Evolutionary conservation across 139 green algal species (phyloP).

Genomic region (Closterium sp.): DNA sequence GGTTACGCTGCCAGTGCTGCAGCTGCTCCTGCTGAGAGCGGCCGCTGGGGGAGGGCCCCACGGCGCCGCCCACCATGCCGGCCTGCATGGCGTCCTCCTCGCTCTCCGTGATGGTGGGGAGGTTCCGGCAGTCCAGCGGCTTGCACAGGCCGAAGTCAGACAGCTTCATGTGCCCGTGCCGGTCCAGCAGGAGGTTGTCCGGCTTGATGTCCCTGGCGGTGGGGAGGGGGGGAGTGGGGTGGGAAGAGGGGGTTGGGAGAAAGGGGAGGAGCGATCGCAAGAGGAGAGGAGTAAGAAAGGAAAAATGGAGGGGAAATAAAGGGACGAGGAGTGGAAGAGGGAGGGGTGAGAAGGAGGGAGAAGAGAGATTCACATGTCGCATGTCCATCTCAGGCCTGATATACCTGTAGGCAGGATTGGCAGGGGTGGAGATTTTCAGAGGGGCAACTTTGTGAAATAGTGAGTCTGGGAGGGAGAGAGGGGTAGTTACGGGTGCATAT

Average conservation of each 20-base stretch:
- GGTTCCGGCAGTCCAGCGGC: slow-evolving; percentile 69
- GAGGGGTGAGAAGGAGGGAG: not conserved
- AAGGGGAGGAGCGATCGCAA: too few species aligned
- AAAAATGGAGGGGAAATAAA: not conserved
- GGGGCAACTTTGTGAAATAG: too few species aligned
- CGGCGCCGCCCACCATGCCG: slow-evolving; percentile 14
- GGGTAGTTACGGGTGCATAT: too few species aligned
- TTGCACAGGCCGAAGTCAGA: slow-evolving; percentile 98
- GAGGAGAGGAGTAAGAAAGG: too few species aligned
- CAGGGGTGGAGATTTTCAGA: too few species aligned
- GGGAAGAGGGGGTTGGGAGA: not conserved
- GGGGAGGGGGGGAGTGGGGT: not conserved
- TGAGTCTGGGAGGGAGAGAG: too few species aligned
- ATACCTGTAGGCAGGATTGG: too few species aligned
- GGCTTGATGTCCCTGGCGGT: slow-evolving; percentile 88
- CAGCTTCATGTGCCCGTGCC: slow-evolving; percentile 89
- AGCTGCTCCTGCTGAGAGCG: slow-evolving; percentile 46
- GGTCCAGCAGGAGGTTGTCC: slow-evolving; percentile 93
- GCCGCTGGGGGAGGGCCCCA: not conserved
- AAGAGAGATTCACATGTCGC: too few species aligned
- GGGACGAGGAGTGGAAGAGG: not conserved
- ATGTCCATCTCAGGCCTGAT: too few species aligned
- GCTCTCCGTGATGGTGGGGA: slow-evolving; percentile 36
- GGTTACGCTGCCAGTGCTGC: slow-evolving; percentile 47
- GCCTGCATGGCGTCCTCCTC: slow-evolving; percentile 19